These are phyloP conservation scores for Dovyalis caffra DNA, from an alignment of 345 rosid genomes.

Conservation along the genomic window DNA sequence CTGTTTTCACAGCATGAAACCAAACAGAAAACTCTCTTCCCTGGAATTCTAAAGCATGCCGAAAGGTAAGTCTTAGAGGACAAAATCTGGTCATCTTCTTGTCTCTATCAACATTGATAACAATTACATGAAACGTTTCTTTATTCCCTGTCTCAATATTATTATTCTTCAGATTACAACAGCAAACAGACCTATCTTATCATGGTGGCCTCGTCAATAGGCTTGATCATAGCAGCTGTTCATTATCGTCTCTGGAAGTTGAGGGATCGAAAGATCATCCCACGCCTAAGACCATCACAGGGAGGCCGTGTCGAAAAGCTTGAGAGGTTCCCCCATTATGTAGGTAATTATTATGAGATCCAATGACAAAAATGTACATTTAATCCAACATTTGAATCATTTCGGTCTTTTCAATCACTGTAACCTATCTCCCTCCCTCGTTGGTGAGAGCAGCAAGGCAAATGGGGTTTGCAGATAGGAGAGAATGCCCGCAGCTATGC, in stretches of 20 bases:
- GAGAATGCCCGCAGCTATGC: constrained; percentile 65
- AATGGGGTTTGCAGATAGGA: constrained; percentile 67
- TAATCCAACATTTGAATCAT: neutral
- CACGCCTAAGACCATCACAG: constrained; percentile 44
- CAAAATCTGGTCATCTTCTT: neutral
- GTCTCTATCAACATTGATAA: neutral
- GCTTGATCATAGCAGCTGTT: constrained; percentile 67
- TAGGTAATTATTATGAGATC: constrained; percentile 41
- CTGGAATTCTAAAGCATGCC: constrained; percentile 35
- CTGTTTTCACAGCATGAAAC: neutral
- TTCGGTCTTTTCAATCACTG: neutral
- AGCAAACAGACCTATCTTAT: constrained; percentile 53
- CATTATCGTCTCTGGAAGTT: constrained; percentile 44
- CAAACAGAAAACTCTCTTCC: constrained; percentile 11
- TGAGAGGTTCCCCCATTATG: constrained; percentile 76
- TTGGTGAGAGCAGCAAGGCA: constrained; percentile 61
- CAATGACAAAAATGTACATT: neutral
- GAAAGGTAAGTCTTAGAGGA: constrained; percentile 31
- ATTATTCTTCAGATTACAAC: constrained; percentile 34
- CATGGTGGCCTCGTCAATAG: constrained; percentile 61
- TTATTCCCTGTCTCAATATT: neutral
- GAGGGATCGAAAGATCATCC: constrained; percentile 62
- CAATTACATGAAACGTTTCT: neutral
- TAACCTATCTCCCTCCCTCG: neutral
- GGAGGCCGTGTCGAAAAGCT: constrained; percentile 47